Base-by-base conservation (phyloP, 257 asterid species). In the Thymus quinquecostatus region DNA sequence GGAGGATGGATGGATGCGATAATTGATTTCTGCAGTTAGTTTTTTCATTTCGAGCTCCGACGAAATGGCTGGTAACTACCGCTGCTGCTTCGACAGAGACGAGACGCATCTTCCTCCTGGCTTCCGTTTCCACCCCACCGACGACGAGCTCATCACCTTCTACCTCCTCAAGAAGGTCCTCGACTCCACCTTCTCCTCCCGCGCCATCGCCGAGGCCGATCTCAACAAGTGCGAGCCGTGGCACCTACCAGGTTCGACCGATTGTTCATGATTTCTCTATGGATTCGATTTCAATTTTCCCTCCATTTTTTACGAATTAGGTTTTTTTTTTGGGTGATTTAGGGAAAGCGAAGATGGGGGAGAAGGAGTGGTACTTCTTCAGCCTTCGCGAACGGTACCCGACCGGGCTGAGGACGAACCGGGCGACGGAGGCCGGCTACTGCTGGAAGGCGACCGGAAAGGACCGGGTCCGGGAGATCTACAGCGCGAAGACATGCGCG, bases 361-460 rank as follows among this genome's bases (percentile, higher is more conserved):
- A 93, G 70, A 93, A 86, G 14, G 96, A 93, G 64, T 93, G 98
- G 98, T 93, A 87, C 82, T 93, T 93, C 8, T 93, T 86, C 85
- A 87, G 92, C 70, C 82, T 87, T 1, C 81, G 97, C 1, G 98
- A 93, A 66, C 78, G 96, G 27, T 93, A 93, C 64, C 98, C 97
- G 5, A 93, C 97, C 21, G 97, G 98, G 5, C 3, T 91, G 71
- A 78, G 98, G 69, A 91, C 97, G 2, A 93, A 93, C 76, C 81
- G 98, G 80, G 98, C 98, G 4, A 93, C 98, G 0, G 97, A 87
- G 21, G 88, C 91, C 4, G 98, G 98, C 0, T 93, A 93, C 78
- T 93, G 98, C 78, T 93, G 98, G 98, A 93, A 93, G 60, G 98
- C 98, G 1, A 93, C 98, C 10, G 98, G 98, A 0, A 93, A 93